Percentiles rank a stretch among this genome's conserved stretches.
Conservation (phyloP, 2,329 filamentous ascomycete species). For the Didymella arachidicola region DNA sequence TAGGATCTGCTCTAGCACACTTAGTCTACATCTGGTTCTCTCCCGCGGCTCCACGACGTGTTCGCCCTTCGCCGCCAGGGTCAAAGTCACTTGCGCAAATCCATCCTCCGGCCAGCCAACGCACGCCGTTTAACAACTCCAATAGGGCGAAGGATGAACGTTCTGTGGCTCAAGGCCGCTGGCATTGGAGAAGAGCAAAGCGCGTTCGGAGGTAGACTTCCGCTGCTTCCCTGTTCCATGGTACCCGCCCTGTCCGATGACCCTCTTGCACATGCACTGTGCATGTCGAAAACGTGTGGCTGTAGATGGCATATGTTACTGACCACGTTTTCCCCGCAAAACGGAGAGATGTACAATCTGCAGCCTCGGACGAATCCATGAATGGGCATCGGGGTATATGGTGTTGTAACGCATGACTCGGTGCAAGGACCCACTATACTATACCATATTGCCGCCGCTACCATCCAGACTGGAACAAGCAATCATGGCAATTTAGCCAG, state of each 20-base stretch:
- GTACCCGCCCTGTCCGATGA: background rate
- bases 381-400: slow-evolving; percentile 21
- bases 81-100: slow-evolving; percentile 20
- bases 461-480: slow-evolving; percentile 7
- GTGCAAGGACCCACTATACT: slow-evolving; percentile 8
- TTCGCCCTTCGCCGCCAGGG: slow-evolving; percentile 16
- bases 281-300: slow-evolving; percentile 11
- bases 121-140: slow-evolving; percentile 14
- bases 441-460: slow-evolving; percentile 1
- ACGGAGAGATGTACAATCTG: slow-evolving; percentile 15
- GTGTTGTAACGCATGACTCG: slow-evolving; percentile 15
- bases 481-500: slow-evolving; percentile 22
- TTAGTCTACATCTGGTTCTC: slow-evolving; percentile 10
- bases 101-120: slow-evolving; percentile 21
- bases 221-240: slow-evolving; percentile 14
- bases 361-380: slow-evolving; percentile 12
- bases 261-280: slow-evolving; percentile 15
- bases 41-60: slow-evolving; percentile 14
- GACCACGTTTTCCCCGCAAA: slow-evolving; percentile 16
- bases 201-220: slow-evolving; percentile 1
- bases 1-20: slow-evolving; percentile 14
- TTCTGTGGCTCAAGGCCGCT: background rate
- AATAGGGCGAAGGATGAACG: background rate
- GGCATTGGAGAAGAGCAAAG: slow-evolving; percentile 1
- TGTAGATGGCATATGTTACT: slow-evolving; percentile 4